Evolutionary conservation across 208 protist genomes (phyloP).

Genomic region (Sergeia podlipaevii): DNA sequence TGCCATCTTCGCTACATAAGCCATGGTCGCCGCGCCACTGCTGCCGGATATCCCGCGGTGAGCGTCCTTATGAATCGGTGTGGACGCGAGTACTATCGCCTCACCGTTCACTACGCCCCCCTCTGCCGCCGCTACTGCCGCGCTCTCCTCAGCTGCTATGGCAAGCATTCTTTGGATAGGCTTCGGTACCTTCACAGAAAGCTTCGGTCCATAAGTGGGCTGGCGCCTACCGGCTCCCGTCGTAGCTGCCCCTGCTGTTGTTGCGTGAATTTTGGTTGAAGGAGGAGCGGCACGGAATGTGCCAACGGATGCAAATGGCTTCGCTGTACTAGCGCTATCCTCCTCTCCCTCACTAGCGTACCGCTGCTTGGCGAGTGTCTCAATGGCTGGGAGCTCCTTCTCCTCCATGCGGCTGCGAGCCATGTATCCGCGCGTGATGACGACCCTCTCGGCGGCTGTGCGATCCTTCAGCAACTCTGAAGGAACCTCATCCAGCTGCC

Average conservation of each 20-base stretch:
- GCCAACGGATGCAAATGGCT: no score
- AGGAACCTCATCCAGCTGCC: slow-evolving; percentile 18
- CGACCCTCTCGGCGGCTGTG: slow-evolving; percentile 21
- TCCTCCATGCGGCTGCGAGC: slow-evolving; percentile 64
- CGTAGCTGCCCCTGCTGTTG: no score
- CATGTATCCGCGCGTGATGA: slow-evolving; percentile 43
- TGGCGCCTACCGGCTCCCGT: no score
- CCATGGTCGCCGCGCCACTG: background rate
- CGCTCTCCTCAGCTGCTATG: background rate
- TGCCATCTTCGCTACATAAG: slow-evolving; percentile 7
- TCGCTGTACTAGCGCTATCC: background rate
- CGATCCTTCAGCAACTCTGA: slow-evolving; percentile 51
- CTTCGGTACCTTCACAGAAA: slow-evolving; percentile 6
- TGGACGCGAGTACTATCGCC: no score
- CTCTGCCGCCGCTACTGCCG: background rate
- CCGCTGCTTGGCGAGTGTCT: slow-evolving; percentile 40
- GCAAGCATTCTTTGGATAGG: background rate
- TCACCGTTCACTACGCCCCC: no score
- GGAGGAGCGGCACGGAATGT: no score
- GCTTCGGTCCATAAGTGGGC: no score
- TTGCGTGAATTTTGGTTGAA: no score
- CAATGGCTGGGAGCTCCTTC: slow-evolving; percentile 60
- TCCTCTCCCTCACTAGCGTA: slow-evolving; percentile 28
- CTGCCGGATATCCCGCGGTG: no score
- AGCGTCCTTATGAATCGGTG: no score